Evolutionary conservation across 345 rosid genomes (phyloP).

Genomic region (Camelina laxa): DNA sequence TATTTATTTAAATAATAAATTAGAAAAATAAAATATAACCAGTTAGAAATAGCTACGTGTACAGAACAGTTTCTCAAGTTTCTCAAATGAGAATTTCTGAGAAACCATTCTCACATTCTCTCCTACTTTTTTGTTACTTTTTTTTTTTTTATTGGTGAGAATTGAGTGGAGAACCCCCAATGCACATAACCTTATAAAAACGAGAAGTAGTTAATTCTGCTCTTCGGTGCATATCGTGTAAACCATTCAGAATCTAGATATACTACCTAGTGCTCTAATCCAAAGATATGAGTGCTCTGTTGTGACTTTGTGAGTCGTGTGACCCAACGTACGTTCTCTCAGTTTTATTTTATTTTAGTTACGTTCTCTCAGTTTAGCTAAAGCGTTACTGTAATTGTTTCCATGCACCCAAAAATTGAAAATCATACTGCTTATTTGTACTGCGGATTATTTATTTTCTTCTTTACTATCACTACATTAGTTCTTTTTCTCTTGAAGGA

Average conservation of each 20-base stretch:
- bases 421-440: neutral
- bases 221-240: neutral
- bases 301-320: neutral
- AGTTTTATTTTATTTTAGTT: neutral
- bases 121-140: too few species aligned
- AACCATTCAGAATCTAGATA: neutral
- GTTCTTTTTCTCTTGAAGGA: neutral
- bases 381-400: constrained; percentile 6
- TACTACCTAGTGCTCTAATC: neutral
- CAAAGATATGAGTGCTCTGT: neutral
- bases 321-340: neutral
- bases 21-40: too few species aligned
- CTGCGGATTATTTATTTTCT: too few species aligned
- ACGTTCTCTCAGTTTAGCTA: neutral
- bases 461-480: neutral
- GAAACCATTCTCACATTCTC: too few species aligned
- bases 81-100: too few species aligned
- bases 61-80: too few species aligned
- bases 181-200: too few species aligned
- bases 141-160: too few species aligned
- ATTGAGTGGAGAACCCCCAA: too few species aligned
- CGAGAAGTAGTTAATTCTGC: too few species aligned
- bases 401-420: constrained; percentile 4
- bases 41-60: too few species aligned
- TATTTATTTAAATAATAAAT: too few species aligned